Conservation (phyloP, 2,329 filamentous ascomycete species). For the Fusarium sulawesiense region DNA sequence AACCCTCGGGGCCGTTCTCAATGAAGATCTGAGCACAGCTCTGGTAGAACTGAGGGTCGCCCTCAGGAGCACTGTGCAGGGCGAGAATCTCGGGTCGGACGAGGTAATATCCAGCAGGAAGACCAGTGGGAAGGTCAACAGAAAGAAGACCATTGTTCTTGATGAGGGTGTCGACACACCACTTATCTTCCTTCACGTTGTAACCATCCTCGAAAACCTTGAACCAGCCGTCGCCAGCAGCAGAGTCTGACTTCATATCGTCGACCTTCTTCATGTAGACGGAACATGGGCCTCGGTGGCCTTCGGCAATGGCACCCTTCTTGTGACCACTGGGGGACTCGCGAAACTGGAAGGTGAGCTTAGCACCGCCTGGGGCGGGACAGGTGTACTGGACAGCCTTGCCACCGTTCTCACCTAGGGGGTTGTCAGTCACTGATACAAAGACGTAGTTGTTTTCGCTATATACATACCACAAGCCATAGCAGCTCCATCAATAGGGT, state of each 20-base stretch:
- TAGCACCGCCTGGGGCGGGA: slow-evolving; percentile 62
- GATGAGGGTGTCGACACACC: slow-evolving; percentile 78
- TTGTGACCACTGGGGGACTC: slow-evolving; percentile 66
- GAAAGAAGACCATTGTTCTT: slow-evolving; percentile 72
- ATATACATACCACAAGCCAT: slow-evolving; percentile 75
- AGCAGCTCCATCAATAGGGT: slow-evolving; percentile 65
- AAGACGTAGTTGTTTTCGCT: fast-evolving
- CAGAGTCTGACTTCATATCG: slow-evolving; percentile 63
- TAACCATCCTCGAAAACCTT: slow-evolving; percentile 80
- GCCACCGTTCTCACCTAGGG: slow-evolving; percentile 57
- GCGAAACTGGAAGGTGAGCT: slow-evolving; percentile 75
- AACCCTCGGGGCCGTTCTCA: slow-evolving; percentile 57
- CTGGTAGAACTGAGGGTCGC: slow-evolving; percentile 77
- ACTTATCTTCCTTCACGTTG: slow-evolving; percentile 64
- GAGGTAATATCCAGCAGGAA: slow-evolving; percentile 77
- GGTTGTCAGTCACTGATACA: background rate
- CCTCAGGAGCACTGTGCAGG: slow-evolving; percentile 69
- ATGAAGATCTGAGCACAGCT: slow-evolving; percentile 79
- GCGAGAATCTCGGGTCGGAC: slow-evolving; percentile 76
- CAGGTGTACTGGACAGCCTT: slow-evolving; percentile 61
- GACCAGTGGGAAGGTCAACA: slow-evolving; percentile 68
- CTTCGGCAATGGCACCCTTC: slow-evolving; percentile 67
- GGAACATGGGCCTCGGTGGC: slow-evolving; percentile 76
- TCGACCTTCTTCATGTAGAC: slow-evolving; percentile 79
- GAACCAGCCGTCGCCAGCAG: slow-evolving; percentile 78